phyloP scores from a whole-genome alignment of 495 filamentous ascomycete species.

The Hapsidospora chrysogenum region DNA sequence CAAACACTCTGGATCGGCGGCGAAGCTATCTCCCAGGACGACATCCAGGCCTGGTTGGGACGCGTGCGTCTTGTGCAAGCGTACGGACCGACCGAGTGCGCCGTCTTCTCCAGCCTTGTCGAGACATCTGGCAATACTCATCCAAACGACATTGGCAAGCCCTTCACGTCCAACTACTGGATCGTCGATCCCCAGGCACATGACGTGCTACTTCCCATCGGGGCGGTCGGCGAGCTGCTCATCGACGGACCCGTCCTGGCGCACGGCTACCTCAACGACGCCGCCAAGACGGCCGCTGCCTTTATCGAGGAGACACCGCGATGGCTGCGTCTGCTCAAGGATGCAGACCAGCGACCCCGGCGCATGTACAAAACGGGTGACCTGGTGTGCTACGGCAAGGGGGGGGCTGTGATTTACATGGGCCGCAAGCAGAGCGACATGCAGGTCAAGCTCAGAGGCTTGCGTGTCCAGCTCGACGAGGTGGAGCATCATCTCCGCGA shows the following conservation, averaged over 20 bases:
- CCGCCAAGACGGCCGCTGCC: slow-evolving; percentile 28
- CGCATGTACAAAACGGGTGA: slow-evolving; percentile 12
- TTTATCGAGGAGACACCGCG: slow-evolving; percentile 33
- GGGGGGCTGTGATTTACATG: not conserved
- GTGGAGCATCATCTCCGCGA: not conserved
- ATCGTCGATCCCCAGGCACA: slow-evolving; percentile 30
- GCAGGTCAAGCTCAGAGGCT: slow-evolving; percentile 1
- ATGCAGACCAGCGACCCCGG: too few species aligned
- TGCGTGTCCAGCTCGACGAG: not conserved
- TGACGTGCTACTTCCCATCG: slow-evolving; percentile 24
- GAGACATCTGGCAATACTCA: slow-evolving; percentile 4
- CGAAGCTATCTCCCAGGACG: slow-evolving; percentile 9
- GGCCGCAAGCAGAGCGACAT: slow-evolving; percentile 7
- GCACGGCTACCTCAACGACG: slow-evolving; percentile 35
- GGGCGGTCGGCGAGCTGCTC: slow-evolving; percentile 28
- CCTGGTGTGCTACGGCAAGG: not conserved
- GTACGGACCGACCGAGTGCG: slow-evolving; percentile 14
- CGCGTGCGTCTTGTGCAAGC: slow-evolving; percentile 15
- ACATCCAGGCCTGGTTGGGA: slow-evolving; percentile 6
- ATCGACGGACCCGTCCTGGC: slow-evolving; percentile 27
- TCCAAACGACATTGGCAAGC: slow-evolving; percentile 18
- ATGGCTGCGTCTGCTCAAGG: too few species aligned
- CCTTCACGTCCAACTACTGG: slow-evolving; percentile 26
- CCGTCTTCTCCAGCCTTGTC: slow-evolving; percentile 10
- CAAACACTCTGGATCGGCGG: slow-evolving; percentile 27